Conservation (phyloP, 768 basidiomycete genomes). For the Dendrothele bispora region DNA sequence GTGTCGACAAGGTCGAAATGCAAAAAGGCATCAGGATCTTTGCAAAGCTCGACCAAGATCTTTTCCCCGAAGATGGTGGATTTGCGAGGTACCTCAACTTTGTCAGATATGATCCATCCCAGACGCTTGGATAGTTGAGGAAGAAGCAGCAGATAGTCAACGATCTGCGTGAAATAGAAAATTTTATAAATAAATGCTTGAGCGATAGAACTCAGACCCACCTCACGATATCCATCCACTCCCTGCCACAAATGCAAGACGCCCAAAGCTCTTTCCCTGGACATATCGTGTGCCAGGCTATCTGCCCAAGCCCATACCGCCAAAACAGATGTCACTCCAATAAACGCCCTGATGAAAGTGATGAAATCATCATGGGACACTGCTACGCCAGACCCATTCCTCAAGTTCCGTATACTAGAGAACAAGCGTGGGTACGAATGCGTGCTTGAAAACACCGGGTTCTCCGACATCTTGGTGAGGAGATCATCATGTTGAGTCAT, state of each 20-base stretch:
- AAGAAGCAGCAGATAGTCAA: conserved; percentile 70
- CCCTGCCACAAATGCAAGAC: conserved; percentile 67
- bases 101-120: conserved; percentile 68
- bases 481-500: conserved; percentile 63
- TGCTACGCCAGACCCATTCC: conserved; percentile 18
- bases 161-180: conserved; percentile 45
- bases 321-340: conserved; percentile 67
- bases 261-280: conserved; percentile 63
- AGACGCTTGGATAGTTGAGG: conserved; percentile 73
- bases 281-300: conserved; percentile 63
- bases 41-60: conserved; percentile 59
- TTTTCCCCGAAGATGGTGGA: conserved; percentile 70
- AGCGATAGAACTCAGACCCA: too few relatives aligned
- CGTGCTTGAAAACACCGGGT: conserved; percentile 27
- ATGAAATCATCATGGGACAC: conserved; percentile 59
- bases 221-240: conserved; percentile 73
- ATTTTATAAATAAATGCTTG: too few relatives aligned
- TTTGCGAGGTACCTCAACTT: conserved; percentile 59
- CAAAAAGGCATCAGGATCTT: conserved; percentile 60
- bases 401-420: too few relatives aligned
- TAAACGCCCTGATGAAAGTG: conserved; percentile 60
- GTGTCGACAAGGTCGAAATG: conserved; percentile 57
- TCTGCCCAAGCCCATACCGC: conserved; percentile 82
- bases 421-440: conserved; percentile 38
- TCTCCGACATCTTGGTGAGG: conserved; percentile 41